Percentiles rank a stretch among this genome's conserved stretches.
Evolutionary conservation across 1,284 basidiomycete species (phyloP).

Genomic region (Naganishia cerealis): DNA sequence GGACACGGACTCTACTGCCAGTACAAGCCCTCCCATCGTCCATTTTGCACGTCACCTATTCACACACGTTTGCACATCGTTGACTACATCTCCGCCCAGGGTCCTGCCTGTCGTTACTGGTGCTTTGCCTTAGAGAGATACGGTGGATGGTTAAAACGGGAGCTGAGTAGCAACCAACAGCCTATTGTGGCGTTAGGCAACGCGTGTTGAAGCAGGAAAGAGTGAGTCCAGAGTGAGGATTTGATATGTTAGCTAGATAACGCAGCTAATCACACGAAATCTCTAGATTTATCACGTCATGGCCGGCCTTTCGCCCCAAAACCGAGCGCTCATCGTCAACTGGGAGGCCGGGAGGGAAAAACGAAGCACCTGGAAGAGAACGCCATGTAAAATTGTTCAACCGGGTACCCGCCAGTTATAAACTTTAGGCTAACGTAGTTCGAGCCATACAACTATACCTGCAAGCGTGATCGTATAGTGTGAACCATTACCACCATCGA

Average conservation of each 20-base stretch:
- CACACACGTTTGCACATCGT: conserved; percentile 1
- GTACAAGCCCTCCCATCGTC: neutral
- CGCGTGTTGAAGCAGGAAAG: neutral
- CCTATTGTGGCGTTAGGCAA: conserved; percentile 7
- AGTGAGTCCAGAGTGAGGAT: neutral
- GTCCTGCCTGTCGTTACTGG: conserved; percentile 6
- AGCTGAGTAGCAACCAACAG: neutral
- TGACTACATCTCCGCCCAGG: neutral
- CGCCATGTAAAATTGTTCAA: neutral
- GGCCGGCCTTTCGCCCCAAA: neutral
- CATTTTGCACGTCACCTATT: conserved; percentile 2
- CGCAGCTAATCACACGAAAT: neutral
- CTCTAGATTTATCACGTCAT: neutral
- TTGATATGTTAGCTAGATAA: neutral
- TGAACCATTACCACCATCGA: neutral
- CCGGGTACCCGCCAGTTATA: neutral
- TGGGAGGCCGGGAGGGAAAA: neutral
- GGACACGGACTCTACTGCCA: conserved; percentile 1
- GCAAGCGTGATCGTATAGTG: neutral
- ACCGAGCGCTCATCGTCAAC: neutral
- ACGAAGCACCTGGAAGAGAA: neutral
- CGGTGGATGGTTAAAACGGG: conserved; percentile 1
- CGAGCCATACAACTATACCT: neutral
- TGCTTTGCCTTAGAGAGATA: neutral
- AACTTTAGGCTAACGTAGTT: neutral